A percentile compares a stretch with the other conserved stretches of the same genome.
Evolutionary conservation across 257 asterid genomes (phyloP).

Genomic region (Solanum habrochaites): DNA sequence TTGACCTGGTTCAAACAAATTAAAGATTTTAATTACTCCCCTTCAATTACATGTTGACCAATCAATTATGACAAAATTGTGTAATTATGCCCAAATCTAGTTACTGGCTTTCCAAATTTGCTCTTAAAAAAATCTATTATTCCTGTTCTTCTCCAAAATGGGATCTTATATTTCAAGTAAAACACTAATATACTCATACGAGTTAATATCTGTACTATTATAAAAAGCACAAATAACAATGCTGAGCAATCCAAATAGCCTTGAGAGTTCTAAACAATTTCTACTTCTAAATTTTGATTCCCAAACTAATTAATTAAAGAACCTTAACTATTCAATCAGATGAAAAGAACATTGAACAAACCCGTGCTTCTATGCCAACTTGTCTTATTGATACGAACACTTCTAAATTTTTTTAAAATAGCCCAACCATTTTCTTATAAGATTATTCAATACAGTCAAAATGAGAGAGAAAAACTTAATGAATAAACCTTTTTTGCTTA

Average conservation of each 20-base stretch:
- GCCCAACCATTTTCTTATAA: background rate
- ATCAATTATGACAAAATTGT: background rate
- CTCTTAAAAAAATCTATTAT: background rate
- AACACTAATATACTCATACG: background rate
- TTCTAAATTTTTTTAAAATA: background rate
- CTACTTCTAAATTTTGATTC: background rate
- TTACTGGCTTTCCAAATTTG: background rate
- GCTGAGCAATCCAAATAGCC: background rate
- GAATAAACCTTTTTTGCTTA: background rate
- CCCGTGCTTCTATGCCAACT: background rate
- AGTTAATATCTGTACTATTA: background rate
- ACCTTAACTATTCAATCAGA: background rate
- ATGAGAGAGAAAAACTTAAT: background rate
- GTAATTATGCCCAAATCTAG: background rate
- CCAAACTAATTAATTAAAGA: background rate
- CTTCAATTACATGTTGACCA: background rate
- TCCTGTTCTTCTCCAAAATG: background rate
- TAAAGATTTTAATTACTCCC: background rate
- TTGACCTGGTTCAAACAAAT: too few species aligned
- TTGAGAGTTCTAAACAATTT: background rate
- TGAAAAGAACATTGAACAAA: background rate
- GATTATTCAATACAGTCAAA: background rate
- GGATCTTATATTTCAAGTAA: background rate
- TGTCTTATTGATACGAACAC: background rate
- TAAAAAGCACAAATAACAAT: background rate